A percentile compares a stretch with the other conserved stretches of the same genome.
phyloP scores from a whole-genome alignment of 2,329 filamentous ascomycete species.

The Neofusicoccum umdonicola region DNA sequence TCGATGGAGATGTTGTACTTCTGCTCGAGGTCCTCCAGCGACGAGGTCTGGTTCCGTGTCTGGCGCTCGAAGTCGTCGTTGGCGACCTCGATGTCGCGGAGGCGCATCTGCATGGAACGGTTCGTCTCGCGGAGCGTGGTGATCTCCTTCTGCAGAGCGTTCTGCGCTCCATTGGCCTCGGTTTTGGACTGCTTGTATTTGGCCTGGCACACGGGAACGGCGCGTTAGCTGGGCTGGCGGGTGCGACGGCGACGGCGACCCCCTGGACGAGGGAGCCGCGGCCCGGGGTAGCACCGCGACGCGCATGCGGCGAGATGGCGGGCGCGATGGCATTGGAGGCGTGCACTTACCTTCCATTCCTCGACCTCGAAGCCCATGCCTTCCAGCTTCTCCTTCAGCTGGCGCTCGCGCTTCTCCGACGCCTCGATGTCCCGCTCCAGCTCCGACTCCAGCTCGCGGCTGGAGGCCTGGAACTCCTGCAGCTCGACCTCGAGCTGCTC shows the following conservation, averaged over 20 bases:
- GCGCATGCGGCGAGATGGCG: background rate
- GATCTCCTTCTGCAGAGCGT: conserved; percentile 88
- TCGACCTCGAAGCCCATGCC: conserved; percentile 83
- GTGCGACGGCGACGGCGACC: background rate
- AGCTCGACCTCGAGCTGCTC: conserved; percentile 88
- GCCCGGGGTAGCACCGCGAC: background rate
- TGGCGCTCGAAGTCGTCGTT: conserved; percentile 98
- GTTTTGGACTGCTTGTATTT: conserved; percentile 95
- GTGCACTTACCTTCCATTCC: conserved; percentile 84
- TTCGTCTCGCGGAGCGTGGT: conserved; percentile 84
- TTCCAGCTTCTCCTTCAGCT: conserved; percentile 84
- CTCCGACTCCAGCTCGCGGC: conserved; percentile 89
- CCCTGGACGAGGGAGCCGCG: background rate
- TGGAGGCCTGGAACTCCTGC: conserved; percentile 89
- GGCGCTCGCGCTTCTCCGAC: conserved; percentile 87
- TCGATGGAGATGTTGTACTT: conserved; percentile 97
- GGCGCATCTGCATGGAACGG: conserved; percentile 73
- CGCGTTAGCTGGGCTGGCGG: conserved; percentile 1
- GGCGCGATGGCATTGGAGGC: background rate
- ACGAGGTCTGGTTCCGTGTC: conserved; percentile 91
- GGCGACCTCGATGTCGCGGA: conserved; percentile 93
- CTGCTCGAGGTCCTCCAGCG: conserved; percentile 91
- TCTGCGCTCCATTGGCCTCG: conserved; percentile 82
- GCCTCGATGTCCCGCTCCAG: conserved; percentile 95
- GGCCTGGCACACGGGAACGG: conserved; percentile 53